Evolutionary conservation across 2,329 filamentous ascomycete genomes (phyloP), one percentile per base, ranked within the genome.

Genomic region (Ampelomyces quisqualis): DNA sequence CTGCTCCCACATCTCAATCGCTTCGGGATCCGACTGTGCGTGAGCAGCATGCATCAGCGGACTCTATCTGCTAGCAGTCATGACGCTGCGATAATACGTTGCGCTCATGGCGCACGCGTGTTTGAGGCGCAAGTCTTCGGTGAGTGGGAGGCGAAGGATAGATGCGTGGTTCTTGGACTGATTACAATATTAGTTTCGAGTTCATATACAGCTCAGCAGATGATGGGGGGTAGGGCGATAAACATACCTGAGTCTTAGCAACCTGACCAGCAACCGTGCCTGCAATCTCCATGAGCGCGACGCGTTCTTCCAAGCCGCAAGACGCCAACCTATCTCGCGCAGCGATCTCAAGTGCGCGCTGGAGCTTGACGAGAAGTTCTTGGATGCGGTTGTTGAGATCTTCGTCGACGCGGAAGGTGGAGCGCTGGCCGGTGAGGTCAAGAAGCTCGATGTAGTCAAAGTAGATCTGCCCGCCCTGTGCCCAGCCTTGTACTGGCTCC

Each of bases 271-370:
- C 86, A 45, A 91, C 81, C 31, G 83, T 77, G 38, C 81, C 81
- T 32, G 85, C 85, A 78, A 95, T 95, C 60, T 94, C 89, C 50
- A 85, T 83, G 38, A 91, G 77, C 0, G 89, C 88, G 28, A 90
- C 88, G 38, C 81, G 69, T 42, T 77, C 74, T 38, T 73, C 70
- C 5, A 81, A 68, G 10, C 76, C 67, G 39, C 70, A 72, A 15
- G 72, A 49, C 11, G 70, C 67, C 13, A 60, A 60, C 19, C 57
- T 36, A 15, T 70, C 67, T 27, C 73, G 69, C 21, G 70, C 72
- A 38, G 69, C 60, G 21, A 50, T 55, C 19, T 67, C 64, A 15
- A 72, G 56, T 8, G 58, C 63, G 18, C 57, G 55, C 32, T 70
- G 56, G n/a, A 71, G 57, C 39, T 61, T 61, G 18, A 51, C 48